Evolutionary conservation across 73 alveolate genomes (phyloP).

Genomic region (Uronychia setigera): DNA sequence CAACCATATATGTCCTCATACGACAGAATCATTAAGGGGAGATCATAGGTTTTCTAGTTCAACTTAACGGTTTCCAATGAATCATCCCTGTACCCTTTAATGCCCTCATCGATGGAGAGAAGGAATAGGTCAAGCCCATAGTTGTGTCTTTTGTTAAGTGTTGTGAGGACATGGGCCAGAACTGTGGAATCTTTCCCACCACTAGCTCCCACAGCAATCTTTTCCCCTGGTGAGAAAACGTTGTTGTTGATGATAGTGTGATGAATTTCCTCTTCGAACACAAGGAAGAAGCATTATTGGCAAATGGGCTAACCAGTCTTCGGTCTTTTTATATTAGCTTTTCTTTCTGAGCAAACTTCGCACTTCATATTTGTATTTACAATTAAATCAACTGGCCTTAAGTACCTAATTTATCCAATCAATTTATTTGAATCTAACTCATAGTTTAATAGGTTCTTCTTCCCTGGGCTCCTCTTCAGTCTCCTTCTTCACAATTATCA

Average conservation of each 20-base stretch:
- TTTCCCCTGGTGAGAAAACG: slow-evolving; percentile 87
- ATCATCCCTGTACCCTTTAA: slow-evolving; percentile 98
- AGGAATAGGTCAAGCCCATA: slow-evolving; percentile 91
- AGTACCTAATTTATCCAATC: not conserved
- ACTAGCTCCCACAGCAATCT: slow-evolving; percentile 90
- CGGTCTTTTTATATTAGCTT: slow-evolving; percentile 86
- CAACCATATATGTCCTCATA: slow-evolving; percentile 94
- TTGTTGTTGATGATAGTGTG: slow-evolving; percentile 84
- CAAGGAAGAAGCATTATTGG: slow-evolving; percentile 90
- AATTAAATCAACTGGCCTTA: not conserved
- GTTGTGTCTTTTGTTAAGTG: slow-evolving; percentile 89
- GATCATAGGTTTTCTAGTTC: slow-evolving; percentile 81
- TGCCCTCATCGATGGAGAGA: slow-evolving; percentile 98
- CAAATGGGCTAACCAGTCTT: slow-evolving; percentile 91
- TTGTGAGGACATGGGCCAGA: slow-evolving; percentile 92
- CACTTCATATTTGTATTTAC: slow-evolving; percentile 70
- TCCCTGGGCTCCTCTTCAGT: not conserved
- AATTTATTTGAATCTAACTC: not conserved
- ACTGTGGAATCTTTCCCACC: slow-evolving; percentile 99
- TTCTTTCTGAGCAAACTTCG: slow-evolving; percentile 62
- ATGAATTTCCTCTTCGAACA: slow-evolving; percentile 97
- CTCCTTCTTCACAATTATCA: slow-evolving; percentile 4
- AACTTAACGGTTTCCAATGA: slow-evolving; percentile 94
- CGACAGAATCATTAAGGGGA: slow-evolving; percentile 87
- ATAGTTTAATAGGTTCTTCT: not conserved